Percentiles rank a stretch among this genome's conserved stretches.
phyloP scores from a whole-genome alignment of 2,329 filamentous ascomycete species.

The Claviceps sp. region DNA sequence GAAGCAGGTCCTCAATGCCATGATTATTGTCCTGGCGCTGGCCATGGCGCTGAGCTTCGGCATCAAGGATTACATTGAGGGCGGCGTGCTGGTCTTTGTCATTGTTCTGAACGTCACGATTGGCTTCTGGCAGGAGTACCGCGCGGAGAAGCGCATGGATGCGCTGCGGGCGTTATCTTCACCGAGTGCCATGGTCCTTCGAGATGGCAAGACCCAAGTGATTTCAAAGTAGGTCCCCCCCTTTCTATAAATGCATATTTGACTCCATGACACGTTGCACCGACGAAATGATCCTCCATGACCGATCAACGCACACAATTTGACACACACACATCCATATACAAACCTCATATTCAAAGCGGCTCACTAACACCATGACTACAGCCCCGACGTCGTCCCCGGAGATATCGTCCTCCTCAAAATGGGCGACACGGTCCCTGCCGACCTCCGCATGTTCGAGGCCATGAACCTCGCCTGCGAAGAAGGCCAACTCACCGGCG shows the following conservation, averaged over 20 bases:
- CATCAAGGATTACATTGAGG: slow-evolving; percentile 54
- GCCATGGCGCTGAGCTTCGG: slow-evolving; percentile 61
- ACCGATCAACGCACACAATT: too few species aligned
- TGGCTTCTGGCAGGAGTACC: slow-evolving; percentile 51
- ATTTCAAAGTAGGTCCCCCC: slow-evolving; percentile 37
- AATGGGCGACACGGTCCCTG: slow-evolving; percentile 63
- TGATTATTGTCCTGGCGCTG: slow-evolving; percentile 64
- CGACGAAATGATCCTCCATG: too few species aligned
- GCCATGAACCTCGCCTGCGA: slow-evolving; percentile 71
- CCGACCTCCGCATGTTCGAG: slow-evolving; percentile 57
- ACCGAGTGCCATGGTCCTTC: slow-evolving; percentile 48
- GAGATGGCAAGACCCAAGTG: slow-evolving; percentile 43
- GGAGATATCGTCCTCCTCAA: slow-evolving; percentile 56
- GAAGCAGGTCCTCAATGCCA: slow-evolving; percentile 63
- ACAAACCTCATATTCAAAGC: neutral
- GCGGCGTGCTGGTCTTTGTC: slow-evolving; percentile 52
- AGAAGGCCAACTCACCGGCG: slow-evolving; percentile 63
- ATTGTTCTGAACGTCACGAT: slow-evolving; percentile 57
- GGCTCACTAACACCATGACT: neutral
- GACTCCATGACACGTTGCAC: too few species aligned
- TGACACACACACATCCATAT: neutral
- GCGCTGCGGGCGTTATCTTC: slow-evolving; percentile 47
- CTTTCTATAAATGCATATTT: too few species aligned
- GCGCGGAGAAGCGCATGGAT: slow-evolving; percentile 54
- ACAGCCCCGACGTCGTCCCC: slow-evolving; percentile 50